Percentiles rank a stretch among this genome's conserved stretches.
These are phyloP conservation scores for Nicotiana tabacum DNA, from an alignment of 257 asterid species.

Conservation along the genomic window DNA sequence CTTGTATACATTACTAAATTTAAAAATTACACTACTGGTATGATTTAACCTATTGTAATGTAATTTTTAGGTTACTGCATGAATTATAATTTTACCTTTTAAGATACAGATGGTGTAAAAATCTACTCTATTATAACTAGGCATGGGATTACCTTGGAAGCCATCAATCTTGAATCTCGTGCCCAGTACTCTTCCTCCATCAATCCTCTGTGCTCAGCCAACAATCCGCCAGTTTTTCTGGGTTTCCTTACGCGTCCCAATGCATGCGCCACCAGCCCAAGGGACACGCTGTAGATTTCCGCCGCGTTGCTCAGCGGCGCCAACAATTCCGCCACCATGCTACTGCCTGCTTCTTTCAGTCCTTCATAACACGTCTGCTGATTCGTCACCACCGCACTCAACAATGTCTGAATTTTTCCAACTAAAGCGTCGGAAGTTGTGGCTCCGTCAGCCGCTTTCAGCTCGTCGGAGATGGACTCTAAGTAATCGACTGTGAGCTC, in stretches of 20 bases:
- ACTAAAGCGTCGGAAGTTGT: constrained; percentile 15
- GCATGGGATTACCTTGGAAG: constrained; percentile 23
- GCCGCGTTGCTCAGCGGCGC: constrained; percentile 24
- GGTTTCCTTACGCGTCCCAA: constrained; percentile 13
- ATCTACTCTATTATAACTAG: too few relatives aligned
- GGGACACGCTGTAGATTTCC: constrained; percentile 28
- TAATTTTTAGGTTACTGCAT: too few relatives aligned
- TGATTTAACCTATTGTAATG: too few relatives aligned
- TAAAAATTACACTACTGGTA: too few relatives aligned
- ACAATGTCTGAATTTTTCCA: constrained; percentile 28
- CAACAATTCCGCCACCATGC: constrained; percentile 14
- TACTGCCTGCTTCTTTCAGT: constrained; percentile 27
- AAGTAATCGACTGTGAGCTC: constrained; percentile 29
- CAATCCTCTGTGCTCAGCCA: background rate
- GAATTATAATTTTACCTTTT: too few relatives aligned
- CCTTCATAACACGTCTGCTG: constrained; percentile 45
- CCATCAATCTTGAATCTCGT: constrained; percentile 14
- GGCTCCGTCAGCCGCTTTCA: background rate
- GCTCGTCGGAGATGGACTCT: constrained; percentile 12
- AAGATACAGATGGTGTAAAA: too few relatives aligned
- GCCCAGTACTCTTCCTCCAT: constrained; percentile 18
- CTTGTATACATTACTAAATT: too few relatives aligned
- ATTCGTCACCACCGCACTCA: constrained; percentile 47
- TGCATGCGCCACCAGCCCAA: constrained; percentile 36
- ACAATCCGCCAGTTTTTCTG: background rate